Evolutionary conservation across 208 protist genomes (phyloP).

Genomic region (Borovskyia barvae): DNA sequence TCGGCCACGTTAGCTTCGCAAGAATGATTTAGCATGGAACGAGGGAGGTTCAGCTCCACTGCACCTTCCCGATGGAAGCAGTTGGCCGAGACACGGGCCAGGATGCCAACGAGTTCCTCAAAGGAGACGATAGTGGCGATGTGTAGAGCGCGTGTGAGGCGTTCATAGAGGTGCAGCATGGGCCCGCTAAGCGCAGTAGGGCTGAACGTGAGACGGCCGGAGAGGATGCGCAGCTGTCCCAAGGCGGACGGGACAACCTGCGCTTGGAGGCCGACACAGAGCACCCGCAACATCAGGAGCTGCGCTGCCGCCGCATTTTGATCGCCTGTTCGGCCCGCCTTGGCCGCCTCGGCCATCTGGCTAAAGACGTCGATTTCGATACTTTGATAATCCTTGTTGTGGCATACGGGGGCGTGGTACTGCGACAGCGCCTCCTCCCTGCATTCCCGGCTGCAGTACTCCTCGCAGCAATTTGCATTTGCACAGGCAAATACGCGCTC

Average conservation of each 20-base stretch:
- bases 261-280: constrained; percentile 43
- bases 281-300: constrained; percentile 73
- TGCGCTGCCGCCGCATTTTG: constrained; percentile 73
- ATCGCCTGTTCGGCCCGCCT: constrained; percentile 28
- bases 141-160: constrained; percentile 52
- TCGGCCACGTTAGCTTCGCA: constrained; percentile 78
- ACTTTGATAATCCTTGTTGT: constrained; percentile 62
- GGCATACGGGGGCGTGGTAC: constrained; percentile 77
- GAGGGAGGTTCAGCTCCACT: constrained; percentile 64
- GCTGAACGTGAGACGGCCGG: constrained; percentile 61
- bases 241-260: constrained; percentile 69
- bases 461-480: constrained; percentile 78
- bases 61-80: constrained; percentile 58
- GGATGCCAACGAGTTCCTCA: constrained; percentile 75
- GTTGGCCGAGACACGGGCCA: constrained; percentile 73
- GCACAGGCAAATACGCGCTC: constrained; percentile 66
- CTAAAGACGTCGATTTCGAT: constrained; percentile 83
- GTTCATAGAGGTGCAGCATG: constrained; percentile 80
- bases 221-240: constrained; percentile 69
- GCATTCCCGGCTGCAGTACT: constrained; percentile 89
- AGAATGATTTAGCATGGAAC: constrained; percentile 83
- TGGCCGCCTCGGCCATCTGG: constrained; percentile 51
- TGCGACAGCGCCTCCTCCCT: constrained; percentile 44
- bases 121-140: constrained; percentile 71
- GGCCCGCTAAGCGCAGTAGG: constrained; percentile 41